Conservation (phyloP, 768 basidiomycete genomes). For the Royoungia palumana region DNA sequence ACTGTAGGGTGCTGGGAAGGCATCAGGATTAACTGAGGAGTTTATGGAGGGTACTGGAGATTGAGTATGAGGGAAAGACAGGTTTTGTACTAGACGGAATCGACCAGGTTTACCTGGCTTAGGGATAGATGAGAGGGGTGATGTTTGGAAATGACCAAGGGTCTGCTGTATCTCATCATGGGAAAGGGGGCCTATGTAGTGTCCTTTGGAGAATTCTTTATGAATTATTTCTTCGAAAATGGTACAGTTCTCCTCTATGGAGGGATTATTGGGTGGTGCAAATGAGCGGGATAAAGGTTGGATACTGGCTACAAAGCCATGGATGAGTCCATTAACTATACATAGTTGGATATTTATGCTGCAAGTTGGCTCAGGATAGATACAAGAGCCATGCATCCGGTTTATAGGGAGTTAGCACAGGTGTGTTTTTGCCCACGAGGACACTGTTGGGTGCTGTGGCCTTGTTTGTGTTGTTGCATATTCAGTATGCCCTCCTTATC, state of each 20-base stretch:
- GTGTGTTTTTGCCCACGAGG: background rate
- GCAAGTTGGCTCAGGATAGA: fast-evolving
- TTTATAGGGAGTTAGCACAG: background rate
- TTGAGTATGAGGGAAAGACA: slow-evolving; percentile 20
- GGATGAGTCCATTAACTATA: background rate
- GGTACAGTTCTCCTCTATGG: background rate
- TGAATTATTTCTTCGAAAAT: background rate
- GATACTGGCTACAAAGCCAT: background rate
- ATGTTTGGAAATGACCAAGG: slow-evolving; percentile 30
- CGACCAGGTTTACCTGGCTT: slow-evolving; percentile 25
- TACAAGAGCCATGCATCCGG: background rate
- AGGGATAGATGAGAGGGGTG: background rate
- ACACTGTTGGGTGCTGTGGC: background rate
- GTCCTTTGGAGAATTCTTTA: background rate
- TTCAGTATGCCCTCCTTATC: no score
- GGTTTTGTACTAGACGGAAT: slow-evolving; percentile 30
- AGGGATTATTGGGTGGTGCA: background rate
- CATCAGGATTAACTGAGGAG: slow-evolving; percentile 22
- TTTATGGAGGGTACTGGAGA: slow-evolving; percentile 29
- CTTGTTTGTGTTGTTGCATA: no score
- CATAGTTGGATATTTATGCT: background rate
- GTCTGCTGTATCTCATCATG: background rate
- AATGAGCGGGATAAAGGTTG: background rate
- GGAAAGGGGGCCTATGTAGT: slow-evolving; percentile 6
- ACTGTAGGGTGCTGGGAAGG: background rate